These are phyloP conservation scores for Trichoderma sp. DNA, from an alignment of 2,329 filamentous ascomycete species.

Conservation along the genomic window DNA sequence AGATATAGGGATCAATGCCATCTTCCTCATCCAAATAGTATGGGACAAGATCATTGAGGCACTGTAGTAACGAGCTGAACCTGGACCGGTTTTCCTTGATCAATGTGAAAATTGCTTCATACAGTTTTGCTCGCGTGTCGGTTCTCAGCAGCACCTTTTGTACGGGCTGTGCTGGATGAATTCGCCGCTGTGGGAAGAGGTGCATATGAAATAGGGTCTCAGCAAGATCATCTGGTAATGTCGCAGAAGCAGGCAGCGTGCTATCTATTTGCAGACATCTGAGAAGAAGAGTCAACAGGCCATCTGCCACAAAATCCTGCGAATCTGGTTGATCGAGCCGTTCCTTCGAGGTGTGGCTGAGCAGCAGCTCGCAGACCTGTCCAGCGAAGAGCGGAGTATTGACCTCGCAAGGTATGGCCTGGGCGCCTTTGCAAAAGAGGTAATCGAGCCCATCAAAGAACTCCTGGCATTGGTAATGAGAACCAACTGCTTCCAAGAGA, in stretches of 20 bases:
- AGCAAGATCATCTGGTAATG: constrained; percentile 32
- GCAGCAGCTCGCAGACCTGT: constrained; percentile 34
- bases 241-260: constrained; percentile 26
- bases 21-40: constrained; percentile 43
- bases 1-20: constrained; percentile 51
- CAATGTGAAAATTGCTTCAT: constrained; percentile 58
- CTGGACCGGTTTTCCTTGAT: constrained; percentile 51
- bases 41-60: constrained; percentile 36
- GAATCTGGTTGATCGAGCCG: constrained; percentile 33
- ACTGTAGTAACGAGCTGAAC: constrained; percentile 50
- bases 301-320: constrained; percentile 32
- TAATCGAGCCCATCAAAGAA: constrained; percentile 43
- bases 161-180: constrained; percentile 30
- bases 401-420: constrained; percentile 30
- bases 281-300: constrained; percentile 33
- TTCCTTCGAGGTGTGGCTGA: constrained; percentile 43
- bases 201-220: constrained; percentile 59
- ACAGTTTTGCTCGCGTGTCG: constrained; percentile 57
- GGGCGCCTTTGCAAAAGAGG: constrained; percentile 39
- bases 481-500: constrained; percentile 33
- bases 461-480: constrained; percentile 43
- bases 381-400: constrained; percentile 32
- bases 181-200: constrained; percentile 59
- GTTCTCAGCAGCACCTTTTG: constrained; percentile 49
- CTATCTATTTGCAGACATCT: constrained; percentile 33